A percentile compares a stretch with the other conserved stretches of the same genome.
phyloP scores from a whole-genome alignment of 192 early-diverging fungal species.

The Coemansia sp. region DNA sequence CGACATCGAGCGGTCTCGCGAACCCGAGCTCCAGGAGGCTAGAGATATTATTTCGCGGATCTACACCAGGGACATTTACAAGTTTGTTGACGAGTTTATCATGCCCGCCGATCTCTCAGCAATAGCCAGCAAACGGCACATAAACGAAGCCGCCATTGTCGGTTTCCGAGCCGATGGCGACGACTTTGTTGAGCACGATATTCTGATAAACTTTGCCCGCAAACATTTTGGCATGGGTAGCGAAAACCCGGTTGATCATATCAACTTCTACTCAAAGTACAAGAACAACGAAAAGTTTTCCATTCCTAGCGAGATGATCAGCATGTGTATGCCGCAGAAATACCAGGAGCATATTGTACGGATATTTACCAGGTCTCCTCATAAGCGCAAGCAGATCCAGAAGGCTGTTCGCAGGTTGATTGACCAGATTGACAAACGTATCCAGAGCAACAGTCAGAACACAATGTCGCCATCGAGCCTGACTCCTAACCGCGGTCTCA shows the following conservation, averaged over 20 bases:
- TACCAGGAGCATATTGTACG: conserved; percentile 51
- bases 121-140: conserved; percentile 29
- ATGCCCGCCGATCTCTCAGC: conserved; percentile 57
- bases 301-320: conserved; percentile 71
- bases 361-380: conserved; percentile 44
- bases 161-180: conserved; percentile 62
- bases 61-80: conserved; percentile 81
- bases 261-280: conserved; percentile 79
- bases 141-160: conserved; percentile 63
- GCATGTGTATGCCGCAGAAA: conserved; percentile 53
- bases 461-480: conserved; percentile 20
- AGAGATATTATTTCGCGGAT: conserved; percentile 71
- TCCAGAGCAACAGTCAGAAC: background rate
- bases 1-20: conserved; percentile 63
- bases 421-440: conserved; percentile 20
- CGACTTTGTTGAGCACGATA: conserved; percentile 64
- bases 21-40: conserved; percentile 66
- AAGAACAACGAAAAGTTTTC: conserved; percentile 59
- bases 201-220: conserved; percentile 69
- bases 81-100: conserved; percentile 77
- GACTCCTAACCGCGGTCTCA: conserved; percentile 47
- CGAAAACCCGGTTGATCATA: conserved; percentile 81
- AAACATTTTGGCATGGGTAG: conserved; percentile 86
- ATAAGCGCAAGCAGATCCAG: conserved; percentile 46
- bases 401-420: conserved; percentile 42